These are phyloP conservation scores for Cladorrhinum samala DNA, from an alignment of 495 filamentous ascomycete species.

Conservation along the genomic window DNA sequence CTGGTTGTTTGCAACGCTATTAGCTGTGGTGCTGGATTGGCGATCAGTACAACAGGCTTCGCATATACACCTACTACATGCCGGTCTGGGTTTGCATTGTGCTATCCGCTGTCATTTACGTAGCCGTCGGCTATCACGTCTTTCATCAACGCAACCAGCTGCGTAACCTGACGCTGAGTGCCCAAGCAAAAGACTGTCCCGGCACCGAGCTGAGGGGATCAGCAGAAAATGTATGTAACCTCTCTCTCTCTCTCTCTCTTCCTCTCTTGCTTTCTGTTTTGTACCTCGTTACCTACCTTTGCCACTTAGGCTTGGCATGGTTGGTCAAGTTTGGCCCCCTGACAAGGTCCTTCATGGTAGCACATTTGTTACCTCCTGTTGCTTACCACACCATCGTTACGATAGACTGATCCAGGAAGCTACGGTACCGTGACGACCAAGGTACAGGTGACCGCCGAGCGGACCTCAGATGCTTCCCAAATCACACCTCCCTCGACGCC, in stretches of 20 bases:
- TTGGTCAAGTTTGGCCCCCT: too few species aligned
- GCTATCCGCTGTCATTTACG: conserved; percentile 64
- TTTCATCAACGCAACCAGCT: conserved; percentile 54
- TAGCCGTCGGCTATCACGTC: conserved; percentile 63
- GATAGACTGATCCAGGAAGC: neutral
- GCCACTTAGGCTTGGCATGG: too few species aligned
- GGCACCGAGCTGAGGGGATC: conserved; percentile 24
- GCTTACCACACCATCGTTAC: neutral
- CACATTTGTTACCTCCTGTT: neutral
- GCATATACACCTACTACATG: conserved; percentile 72
- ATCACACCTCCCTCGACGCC: conserved; percentile 14
- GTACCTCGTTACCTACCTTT: too few species aligned
- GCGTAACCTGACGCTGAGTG: conserved; percentile 41
- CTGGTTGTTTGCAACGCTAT: too few species aligned
- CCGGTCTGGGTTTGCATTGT: conserved; percentile 79
- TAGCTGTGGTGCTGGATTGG: conserved; percentile 85
- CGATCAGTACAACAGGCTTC: conserved; percentile 59
- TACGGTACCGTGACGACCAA: conserved; percentile 35
- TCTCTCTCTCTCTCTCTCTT: neutral
- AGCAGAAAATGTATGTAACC: conserved; percentile 38
- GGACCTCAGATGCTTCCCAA: conserved; percentile 10
- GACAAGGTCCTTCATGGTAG: neutral
- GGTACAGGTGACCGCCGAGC: conserved; percentile 27
- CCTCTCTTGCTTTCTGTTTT: neutral
- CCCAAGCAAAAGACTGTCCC: conserved; percentile 24